Conservation (phyloP, 768 basidiomycete genomes). For the Boletus rufocinnamomeus region DNA sequence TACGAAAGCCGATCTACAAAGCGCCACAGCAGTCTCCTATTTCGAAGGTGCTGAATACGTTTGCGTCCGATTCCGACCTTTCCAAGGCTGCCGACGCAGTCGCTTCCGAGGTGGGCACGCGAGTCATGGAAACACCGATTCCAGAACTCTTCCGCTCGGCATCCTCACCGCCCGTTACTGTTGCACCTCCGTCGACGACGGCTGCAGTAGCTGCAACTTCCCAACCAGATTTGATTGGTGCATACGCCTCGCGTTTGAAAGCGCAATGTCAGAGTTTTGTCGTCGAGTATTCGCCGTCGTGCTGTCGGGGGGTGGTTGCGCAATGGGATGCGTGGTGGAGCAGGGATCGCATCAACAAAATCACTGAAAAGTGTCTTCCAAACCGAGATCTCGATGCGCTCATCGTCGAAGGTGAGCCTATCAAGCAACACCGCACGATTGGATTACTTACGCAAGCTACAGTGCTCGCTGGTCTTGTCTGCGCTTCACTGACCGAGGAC, state of each 20-base stretch:
- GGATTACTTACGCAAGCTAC: conserved; percentile 1
- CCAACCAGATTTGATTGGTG: neutral
- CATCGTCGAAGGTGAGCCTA: conserved; percentile 54
- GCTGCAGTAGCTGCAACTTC: neutral
- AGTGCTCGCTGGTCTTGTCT: conserved; percentile 62
- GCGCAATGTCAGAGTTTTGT: conserved; percentile 6
- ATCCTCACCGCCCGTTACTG: conserved; percentile 20
- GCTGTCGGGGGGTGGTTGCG: conserved; percentile 27
- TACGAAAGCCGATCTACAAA: conserved; percentile 44
- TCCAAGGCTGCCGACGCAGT: conserved; percentile 52
- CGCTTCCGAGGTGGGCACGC: conserved; percentile 34
- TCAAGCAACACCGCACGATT: neutral
- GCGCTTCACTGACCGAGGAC: conserved; percentile 78
- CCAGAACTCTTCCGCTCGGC: conserved; percentile 54
- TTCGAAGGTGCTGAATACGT: conserved; percentile 51
- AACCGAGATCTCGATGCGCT: conserved; percentile 63
- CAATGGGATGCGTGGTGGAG: conserved; percentile 55
- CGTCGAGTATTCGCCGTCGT: conserved; percentile 34
- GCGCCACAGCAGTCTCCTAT: conserved; percentile 49
- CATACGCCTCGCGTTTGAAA: conserved; percentile 4
- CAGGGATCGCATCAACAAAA: conserved; percentile 51
- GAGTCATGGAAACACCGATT: conserved; percentile 36
- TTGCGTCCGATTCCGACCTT: conserved; percentile 62
- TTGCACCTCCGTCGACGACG: conserved; percentile 13
- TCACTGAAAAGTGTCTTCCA: conserved; percentile 57